Evolutionary conservation across 371 early-diverging fungal genomes (phyloP).

Genomic region (Umbelopsis sp.): DNA sequence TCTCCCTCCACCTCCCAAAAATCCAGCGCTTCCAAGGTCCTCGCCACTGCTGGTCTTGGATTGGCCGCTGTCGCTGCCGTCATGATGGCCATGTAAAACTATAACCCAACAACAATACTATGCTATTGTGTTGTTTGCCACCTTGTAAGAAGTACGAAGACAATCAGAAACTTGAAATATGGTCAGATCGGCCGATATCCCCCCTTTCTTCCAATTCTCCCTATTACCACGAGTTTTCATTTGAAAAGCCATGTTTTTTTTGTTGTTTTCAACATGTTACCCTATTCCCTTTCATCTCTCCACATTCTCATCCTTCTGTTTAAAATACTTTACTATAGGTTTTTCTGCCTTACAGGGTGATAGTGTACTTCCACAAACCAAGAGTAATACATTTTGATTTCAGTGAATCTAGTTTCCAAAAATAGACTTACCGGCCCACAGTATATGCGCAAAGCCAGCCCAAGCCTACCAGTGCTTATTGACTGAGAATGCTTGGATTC

Average conservation of each 20-base stretch:
- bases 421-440: too few species aligned
- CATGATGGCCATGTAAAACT: conserved; percentile 13
- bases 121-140: background rate
- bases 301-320: background rate
- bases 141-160: background rate
- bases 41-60: conserved; percentile 7
- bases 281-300: background rate
- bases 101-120: background rate
- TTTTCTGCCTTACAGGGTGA: too few species aligned
- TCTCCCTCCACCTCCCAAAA: conserved; percentile 13
- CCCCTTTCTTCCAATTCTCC: background rate
- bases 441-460: too few species aligned
- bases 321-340: too few species aligned
- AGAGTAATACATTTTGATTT: too few species aligned
- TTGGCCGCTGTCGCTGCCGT: conserved; percentile 14
- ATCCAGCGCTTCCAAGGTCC: conserved; percentile 17
- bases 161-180: background rate
- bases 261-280: background rate
- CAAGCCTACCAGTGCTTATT: too few species aligned
- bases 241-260: background rate
- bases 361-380: too few species aligned
- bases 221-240: background rate
- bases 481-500: too few species aligned
- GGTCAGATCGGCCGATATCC: conserved; percentile 5
- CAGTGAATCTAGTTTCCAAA: too few species aligned